These are phyloP conservation scores for Camellia japonica DNA, from an alignment of 148 eudicot species.

Conservation along the genomic window DNA sequence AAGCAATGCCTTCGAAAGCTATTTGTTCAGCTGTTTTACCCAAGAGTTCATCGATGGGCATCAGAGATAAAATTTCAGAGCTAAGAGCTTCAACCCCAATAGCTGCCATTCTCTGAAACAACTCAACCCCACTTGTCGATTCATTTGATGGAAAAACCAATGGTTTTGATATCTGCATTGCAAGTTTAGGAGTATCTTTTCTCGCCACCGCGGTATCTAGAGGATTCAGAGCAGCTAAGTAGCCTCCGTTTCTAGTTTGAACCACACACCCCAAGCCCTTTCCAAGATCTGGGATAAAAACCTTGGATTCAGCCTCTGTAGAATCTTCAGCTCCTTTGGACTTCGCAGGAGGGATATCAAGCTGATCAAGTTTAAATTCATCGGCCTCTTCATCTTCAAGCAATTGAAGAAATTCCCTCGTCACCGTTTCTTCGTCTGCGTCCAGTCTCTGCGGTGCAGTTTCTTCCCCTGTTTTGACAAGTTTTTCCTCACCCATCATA, in stretches of 20 bases:
- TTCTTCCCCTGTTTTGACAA: constrained; percentile 40
- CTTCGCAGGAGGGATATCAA: constrained; percentile 26
- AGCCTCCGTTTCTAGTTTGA: constrained; percentile 86
- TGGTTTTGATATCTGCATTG: constrained; percentile 82
- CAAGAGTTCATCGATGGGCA: constrained; percentile 76
- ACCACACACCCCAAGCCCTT: constrained; percentile 90
- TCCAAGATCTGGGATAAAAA: constrained; percentile 76
- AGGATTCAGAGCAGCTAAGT: constrained; percentile 79
- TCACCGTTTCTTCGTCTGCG: constrained; percentile 83
- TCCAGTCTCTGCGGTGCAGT: constrained; percentile 59
- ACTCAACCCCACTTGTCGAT: constrained; percentile 55
- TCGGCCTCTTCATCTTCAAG: constrained; percentile 52
- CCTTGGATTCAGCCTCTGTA: constrained; percentile 46
- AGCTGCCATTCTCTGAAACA: constrained; percentile 76
- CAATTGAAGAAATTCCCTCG: constrained; percentile 85
- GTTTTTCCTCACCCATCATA: constrained; percentile 58
- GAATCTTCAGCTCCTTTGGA: constrained; percentile 27
- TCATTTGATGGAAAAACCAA: constrained; percentile 48
- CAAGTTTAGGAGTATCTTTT: constrained; percentile 84
- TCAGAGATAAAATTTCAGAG: constrained; percentile 53
- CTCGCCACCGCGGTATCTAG: constrained; percentile 43
- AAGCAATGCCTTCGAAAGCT: constrained; percentile 98
- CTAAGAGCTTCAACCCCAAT: constrained; percentile 66
- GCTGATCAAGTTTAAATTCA: constrained; percentile 18
- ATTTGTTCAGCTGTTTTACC: constrained; percentile 93